A percentile compares a stretch with the other conserved stretches of the same genome.
Evolutionary conservation across 2,329 filamentous ascomycete species (phyloP).

Genomic region (Rhynchosporium graminicola): DNA sequence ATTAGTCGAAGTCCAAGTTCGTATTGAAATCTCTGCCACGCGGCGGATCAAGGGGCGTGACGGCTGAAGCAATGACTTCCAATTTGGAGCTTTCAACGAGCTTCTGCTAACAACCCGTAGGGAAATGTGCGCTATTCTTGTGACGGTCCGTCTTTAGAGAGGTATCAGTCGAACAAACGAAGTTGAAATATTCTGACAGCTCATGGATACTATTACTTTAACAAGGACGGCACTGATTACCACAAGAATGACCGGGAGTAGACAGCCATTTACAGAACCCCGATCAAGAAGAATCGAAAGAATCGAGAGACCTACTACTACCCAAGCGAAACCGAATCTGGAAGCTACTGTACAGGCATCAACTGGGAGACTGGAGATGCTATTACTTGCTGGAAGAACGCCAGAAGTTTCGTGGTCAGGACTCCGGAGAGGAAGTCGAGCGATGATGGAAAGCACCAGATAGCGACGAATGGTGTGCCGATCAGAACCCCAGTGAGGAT

Average conservation of each 20-base stretch:
- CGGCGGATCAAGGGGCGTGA: no score
- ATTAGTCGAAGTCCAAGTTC: no score
- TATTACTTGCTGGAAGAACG: background rate
- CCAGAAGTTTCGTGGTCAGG: background rate
- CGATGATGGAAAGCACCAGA: background rate
- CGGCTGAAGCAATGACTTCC: no score
- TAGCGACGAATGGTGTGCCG: no score
- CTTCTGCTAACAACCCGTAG: background rate
- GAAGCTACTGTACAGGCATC: background rate
- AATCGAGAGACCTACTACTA: background rate
- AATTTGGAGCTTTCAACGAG: background rate
- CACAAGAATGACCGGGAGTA: background rate
- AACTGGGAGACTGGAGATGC: background rate
- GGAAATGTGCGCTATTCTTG: conserved; percentile 4
- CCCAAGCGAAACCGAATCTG: background rate
- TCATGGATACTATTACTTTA: conserved; percentile 12
- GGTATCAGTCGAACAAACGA: background rate
- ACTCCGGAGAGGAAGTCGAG: background rate
- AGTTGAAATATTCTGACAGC: background rate
- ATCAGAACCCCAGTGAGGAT: no score
- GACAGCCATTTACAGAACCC: background rate
- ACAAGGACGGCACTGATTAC: conserved; percentile 9
- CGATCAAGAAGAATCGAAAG: background rate
- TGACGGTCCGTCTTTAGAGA: background rate
- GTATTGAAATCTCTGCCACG: no score